Base-by-base conservation (phyloP, 192 early-diverging fungal species). In the Backusella westeae region DNA sequence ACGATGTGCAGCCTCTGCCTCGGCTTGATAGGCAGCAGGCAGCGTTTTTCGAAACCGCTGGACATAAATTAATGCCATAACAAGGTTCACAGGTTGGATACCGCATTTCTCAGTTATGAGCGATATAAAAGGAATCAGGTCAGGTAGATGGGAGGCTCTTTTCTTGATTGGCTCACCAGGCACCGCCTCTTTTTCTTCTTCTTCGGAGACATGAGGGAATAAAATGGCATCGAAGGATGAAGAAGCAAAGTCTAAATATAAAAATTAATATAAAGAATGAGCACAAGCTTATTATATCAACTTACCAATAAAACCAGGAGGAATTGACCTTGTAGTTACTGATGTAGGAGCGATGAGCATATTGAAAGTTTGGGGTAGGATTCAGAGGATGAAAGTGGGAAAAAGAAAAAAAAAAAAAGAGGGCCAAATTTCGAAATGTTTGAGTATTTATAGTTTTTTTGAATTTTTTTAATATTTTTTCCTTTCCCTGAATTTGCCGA, bases 11-110 rank as follows among this genome's bases (percentile, higher is more conserved):
- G 82, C 77, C 32, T 80, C 78, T 8, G 78, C 52, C 71, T 83
- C 82, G 14, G 82, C 77, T 42, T 77, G 73, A 59, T 83, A 83
- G 19, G 72, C 82, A 63, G 71, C n/a, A 63, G 82, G 82, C n/a
- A 83, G 49, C 32, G 75, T 65, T 2, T 74, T 77, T 36, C 78
- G 78, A 34, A 83, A 79, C 10, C 82, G 75, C 39, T 83, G 77
- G 26, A 83, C 82, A 34, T 83, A 83, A 17, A 83, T 83, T 8
- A 83, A 72, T 6, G 82, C 82, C 66, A 83, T 80, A 23, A 83
- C 49, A 29, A 83, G 73, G 23, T 77, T 72, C 4, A 83, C 49
- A 35, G 78, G 72, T 56, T 72, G 46, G 12, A 83, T 74, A 32
- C 71, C 74, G 35, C 82, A 83, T 53, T 77, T 83, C 21, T 83